Conservation (phyloP, 2,329 filamentous ascomycete genomes). For the Diplocarpon rosae region DNA sequence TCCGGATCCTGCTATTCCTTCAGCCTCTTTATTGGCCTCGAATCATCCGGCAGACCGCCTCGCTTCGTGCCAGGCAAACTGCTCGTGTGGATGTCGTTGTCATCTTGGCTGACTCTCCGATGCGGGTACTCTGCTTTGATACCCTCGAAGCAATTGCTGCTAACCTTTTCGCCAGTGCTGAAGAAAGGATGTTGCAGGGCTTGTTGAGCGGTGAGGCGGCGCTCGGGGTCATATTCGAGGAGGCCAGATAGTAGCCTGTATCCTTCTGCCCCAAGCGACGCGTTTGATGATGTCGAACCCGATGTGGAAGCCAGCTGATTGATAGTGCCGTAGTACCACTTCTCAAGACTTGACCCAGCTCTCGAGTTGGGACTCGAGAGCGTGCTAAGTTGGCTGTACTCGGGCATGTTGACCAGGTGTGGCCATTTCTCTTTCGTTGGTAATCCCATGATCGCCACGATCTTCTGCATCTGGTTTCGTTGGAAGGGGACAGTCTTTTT, state of each 20-base stretch:
- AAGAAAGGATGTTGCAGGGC: slow-evolving; percentile 92
- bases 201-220: slow-evolving; percentile 75
- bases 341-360: slow-evolving; percentile 47
- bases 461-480: slow-evolving; percentile 97
- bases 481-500: slow-evolving; percentile 98
- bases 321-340: slow-evolving; percentile 67
- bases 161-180: slow-evolving; percentile 54
- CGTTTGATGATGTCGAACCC: slow-evolving; percentile 33
- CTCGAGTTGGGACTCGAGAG: slow-evolving; percentile 37
- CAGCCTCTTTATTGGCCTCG: slow-evolving; percentile 47
- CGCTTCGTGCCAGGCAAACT: slow-evolving; percentile 87
- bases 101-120: slow-evolving; percentile 81
- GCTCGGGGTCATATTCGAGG: slow-evolving; percentile 86
- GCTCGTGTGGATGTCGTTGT: slow-evolving; percentile 87
- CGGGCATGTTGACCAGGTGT: slow-evolving; percentile 72
- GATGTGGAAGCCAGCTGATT: slow-evolving; percentile 43
- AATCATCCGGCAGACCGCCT: slow-evolving; percentile 75
- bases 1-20: slow-evolving; percentile 36
- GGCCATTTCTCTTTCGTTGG: slow-evolving; percentile 87
- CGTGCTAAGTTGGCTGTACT: slow-evolving; percentile 60
- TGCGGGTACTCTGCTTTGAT: slow-evolving; percentile 82
- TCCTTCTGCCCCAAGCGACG: slow-evolving; percentile 61
- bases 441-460: slow-evolving; percentile 89
- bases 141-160: slow-evolving; percentile 82
- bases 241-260: slow-evolving; percentile 72